Evolutionary conservation across 2,329 filamentous ascomycete species (phyloP), one percentile per base, ranked within the genome.

Genomic region (Aureobasidium sp.): DNA sequence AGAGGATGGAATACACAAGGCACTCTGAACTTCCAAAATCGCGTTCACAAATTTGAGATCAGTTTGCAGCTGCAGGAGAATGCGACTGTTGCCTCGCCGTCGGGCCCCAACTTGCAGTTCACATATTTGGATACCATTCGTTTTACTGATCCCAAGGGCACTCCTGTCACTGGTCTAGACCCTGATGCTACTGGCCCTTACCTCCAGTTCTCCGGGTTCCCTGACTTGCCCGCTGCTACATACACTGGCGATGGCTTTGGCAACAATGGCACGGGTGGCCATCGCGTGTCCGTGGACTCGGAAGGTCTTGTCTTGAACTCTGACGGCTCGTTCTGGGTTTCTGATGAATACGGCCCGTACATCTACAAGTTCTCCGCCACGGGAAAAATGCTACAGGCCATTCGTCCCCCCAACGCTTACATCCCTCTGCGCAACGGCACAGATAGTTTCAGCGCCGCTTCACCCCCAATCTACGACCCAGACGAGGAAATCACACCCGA

Each of bases 1-100:
- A 79, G 87, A 64, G 87, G 87, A 41, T 90, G 87, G 86, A 90
- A 90, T 69, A 89, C 87, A 0, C 77, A 89, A 67, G 87, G 86
- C 48, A 89, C 87, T 9, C 66, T 87, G 20, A 89, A 89, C 70
- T 88, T 81, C 70, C 83, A 88, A 66, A 80, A 82, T 3, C 81
- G 87, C 37, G 79, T 91, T 31, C 87, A 91, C 72, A 87, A 88
- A 69, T 86, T 89, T 70, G 71, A 76, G 55, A 76, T 90, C 52
- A 79, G 77, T 1, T 81, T 90, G 67, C 82, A 79, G 0, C 80
- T 84, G 3, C 75, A 78, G 3, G 72, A 75, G 1, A 70, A 76
- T 15, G 83, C 85, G 2, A 83, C 82, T 0, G 73, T 79, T 1
- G 72, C 74, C 1, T 78, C 77, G 3, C 84, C 85, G 0, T 82